Conservation (phyloP, 352 stramenopile genomes). For the Phytophthora aleatoria region DNA sequence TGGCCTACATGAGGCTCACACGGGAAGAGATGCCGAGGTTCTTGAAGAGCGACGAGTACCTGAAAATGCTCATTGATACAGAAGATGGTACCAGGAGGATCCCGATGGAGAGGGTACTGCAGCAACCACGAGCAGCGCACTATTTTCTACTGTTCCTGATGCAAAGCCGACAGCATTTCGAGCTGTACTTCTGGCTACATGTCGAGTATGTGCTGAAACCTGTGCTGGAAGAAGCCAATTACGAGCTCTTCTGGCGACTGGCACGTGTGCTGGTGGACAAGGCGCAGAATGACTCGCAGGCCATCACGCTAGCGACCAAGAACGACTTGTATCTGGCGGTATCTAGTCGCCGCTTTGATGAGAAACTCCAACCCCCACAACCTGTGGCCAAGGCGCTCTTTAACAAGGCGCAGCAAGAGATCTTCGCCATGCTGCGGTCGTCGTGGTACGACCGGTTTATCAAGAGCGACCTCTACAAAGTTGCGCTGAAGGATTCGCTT, state of each 20-base stretch:
- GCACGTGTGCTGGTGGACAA: constrained; percentile 72
- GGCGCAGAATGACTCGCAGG: constrained; percentile 75
- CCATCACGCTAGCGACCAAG: constrained; percentile 79
- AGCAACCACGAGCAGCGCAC: constrained; percentile 79
- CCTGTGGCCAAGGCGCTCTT: constrained; percentile 56
- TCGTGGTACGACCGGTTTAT: constrained; percentile 87
- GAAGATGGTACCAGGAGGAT: constrained; percentile 78
- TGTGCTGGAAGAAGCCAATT: constrained; percentile 51
- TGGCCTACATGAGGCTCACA: constrained; percentile 85
- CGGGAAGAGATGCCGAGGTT: constrained; percentile 83
- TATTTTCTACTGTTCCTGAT: constrained; percentile 90
- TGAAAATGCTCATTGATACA: constrained; percentile 85
- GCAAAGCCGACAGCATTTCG: constrained; percentile 88
- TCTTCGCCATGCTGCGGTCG: constrained; percentile 78
- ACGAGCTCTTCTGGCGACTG: constrained; percentile 72
- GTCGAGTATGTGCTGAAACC: constrained; percentile 87
- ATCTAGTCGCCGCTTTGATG: constrained; percentile 44
- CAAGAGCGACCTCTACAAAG: constrained; percentile 84
- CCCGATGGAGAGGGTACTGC: constrained; percentile 78
- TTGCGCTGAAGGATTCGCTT: constrained; percentile 75
- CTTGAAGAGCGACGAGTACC: constrained; percentile 84
- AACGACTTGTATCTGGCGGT: constrained; percentile 65
- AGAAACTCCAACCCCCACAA: constrained; percentile 47
- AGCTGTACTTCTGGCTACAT: constrained; percentile 89
- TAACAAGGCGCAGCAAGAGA: constrained; percentile 75